phyloP scores from a whole-genome alignment of 495 filamentous ascomycete species.

The Annulohypoxylon nitens region DNA sequence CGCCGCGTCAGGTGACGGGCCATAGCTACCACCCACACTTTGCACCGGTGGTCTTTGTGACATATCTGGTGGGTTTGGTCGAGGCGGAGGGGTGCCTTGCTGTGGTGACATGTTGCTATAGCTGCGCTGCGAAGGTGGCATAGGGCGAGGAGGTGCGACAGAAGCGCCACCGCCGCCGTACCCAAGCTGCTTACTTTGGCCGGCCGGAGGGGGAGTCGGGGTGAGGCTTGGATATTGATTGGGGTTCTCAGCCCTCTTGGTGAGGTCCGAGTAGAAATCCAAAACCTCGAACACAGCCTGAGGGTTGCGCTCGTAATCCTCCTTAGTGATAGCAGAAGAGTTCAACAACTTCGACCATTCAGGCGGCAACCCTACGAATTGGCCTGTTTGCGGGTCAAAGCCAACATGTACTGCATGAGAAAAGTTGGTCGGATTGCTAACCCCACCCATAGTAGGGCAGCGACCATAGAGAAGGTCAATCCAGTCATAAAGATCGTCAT shows the following conservation, averaged over 20 bases:
- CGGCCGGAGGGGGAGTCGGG: slow-evolving; percentile 71
- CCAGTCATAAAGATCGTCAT: slow-evolving; percentile 98
- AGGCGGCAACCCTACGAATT: slow-evolving; percentile 90
- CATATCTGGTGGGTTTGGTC: slow-evolving; percentile 58
- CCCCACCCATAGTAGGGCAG: slow-evolving; percentile 96
- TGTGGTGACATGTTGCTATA: slow-evolving; percentile 57
- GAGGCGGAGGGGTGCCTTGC: slow-evolving; percentile 48
- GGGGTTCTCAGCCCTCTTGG: slow-evolving; percentile 85
- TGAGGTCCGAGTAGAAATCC: slow-evolving; percentile 97
- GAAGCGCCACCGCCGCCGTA: slow-evolving; percentile 70
- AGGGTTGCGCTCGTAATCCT: slow-evolving; percentile 98
- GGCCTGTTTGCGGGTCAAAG: slow-evolving; percentile 92
- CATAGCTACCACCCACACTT: slow-evolving; percentile 60
- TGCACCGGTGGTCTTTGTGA: slow-evolving; percentile 63
- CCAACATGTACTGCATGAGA: slow-evolving; percentile 96
- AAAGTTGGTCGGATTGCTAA: slow-evolving; percentile 98
- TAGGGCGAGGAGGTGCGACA: slow-evolving; percentile 84
- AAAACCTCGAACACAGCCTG: slow-evolving; percentile 97
- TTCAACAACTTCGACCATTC: slow-evolving; percentile 98
- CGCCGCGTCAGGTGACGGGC: slow-evolving; percentile 69
- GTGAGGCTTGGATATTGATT: slow-evolving; percentile 78
- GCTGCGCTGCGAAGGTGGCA: slow-evolving; percentile 69
- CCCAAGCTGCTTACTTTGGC: slow-evolving; percentile 76
- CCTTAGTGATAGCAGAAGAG: slow-evolving; percentile 95
- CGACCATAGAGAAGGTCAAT: slow-evolving; percentile 96